Evolutionary conservation across 192 early-diverging fungal genomes (phyloP).

Genomic region (Lunasporangiospora selenospora): DNA sequence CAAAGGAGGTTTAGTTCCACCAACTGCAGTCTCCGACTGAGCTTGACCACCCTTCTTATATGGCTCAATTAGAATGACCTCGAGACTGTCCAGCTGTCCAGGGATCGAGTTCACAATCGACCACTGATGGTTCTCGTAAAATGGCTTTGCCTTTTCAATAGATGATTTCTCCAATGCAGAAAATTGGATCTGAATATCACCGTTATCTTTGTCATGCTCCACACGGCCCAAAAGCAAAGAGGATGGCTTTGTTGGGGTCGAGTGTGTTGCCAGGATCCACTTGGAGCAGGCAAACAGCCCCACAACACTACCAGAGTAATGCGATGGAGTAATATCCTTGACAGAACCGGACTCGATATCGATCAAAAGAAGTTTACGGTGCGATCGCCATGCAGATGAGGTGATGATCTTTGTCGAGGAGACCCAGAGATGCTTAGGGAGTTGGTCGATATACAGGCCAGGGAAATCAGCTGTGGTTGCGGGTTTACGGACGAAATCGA

Average conservation of each 20-base stretch:
- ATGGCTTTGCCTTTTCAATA: slow-evolving; percentile 26
- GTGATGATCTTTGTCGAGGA: slow-evolving; percentile 24
- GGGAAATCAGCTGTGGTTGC: slow-evolving; percentile 60
- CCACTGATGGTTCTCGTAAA: slow-evolving; percentile 32
- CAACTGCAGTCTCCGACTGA: slow-evolving; percentile 22
- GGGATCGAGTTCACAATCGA: slow-evolving; percentile 43
- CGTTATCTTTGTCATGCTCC: background rate
- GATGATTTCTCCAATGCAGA: slow-evolving; percentile 19
- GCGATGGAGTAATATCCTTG: slow-evolving; percentile 54
- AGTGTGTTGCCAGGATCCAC: slow-evolving; percentile 53
- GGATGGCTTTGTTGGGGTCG: slow-evolving; percentile 62
- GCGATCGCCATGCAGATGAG: slow-evolving; percentile 31
- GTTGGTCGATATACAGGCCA: slow-evolving; percentile 70
- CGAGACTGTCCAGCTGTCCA: slow-evolving; percentile 43
- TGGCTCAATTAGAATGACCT: slow-evolving; percentile 47
- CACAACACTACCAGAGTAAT: slow-evolving; percentile 51
- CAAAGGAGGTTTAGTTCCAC: slow-evolving; percentile 56
- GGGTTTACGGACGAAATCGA: slow-evolving; percentile 49
- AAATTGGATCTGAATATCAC: slow-evolving; percentile 11
- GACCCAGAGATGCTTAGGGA: slow-evolving; percentile 48
- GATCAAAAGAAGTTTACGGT: slow-evolving; percentile 30
- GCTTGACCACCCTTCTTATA: slow-evolving; percentile 10
- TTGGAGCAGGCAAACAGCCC: slow-evolving; percentile 53
- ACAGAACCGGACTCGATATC: slow-evolving; percentile 57
- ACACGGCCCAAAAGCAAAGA: slow-evolving; percentile 43